Base-by-base conservation (phyloP, 2,329 filamentous ascomycete species). In the Ceratocystis albifundus region DNA sequence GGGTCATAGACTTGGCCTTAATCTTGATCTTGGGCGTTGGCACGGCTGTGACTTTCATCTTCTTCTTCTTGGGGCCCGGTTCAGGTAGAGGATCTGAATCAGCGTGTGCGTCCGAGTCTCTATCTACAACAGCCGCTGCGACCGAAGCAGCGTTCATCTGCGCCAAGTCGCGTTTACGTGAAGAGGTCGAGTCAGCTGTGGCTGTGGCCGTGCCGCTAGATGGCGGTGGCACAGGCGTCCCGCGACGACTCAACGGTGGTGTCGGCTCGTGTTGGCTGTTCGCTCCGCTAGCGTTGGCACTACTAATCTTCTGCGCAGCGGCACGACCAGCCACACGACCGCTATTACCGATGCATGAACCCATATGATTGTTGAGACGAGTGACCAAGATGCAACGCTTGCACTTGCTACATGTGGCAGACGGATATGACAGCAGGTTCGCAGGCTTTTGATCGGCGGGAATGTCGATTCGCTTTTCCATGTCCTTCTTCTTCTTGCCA, bases 401-500 rank as follows among this genome's bases (percentile, higher is more conserved):
- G 78, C 84, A 87, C 71, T 86, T 85, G 76, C 82, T 84, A 74
- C 84, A 87, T 28, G 84, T 87, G 57, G 83, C 83, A 25, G 84
- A 85, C 20, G 84, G 84, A 70, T 85, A 86, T 1, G 83, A 83
- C 41, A 86, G 79, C 64, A 85, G 82, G 70, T 86, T 85, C 7
- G 81, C 78, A 10, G 83, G 82, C 22, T 81, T 77, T 68, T 83
- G 80, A 68, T 84, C 83, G 4, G 81, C 76, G 10, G 77, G 76
- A 70, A 77, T 73, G 59, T 78, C 75, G 62, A 77, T 76, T 75
- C 79, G 84, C 77, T 83, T 85, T 74, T 85, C 83, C 77, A 86
- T 85, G 74, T 86, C 88, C 80, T 89, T 90, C 81, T 88, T 90
- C 79, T 88, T 89, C 78, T 88, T 89, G 68, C 88, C 88, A 68